Conservation (phyloP, 768 basidiomycete species). For the Mycena vulgaris region DNA sequence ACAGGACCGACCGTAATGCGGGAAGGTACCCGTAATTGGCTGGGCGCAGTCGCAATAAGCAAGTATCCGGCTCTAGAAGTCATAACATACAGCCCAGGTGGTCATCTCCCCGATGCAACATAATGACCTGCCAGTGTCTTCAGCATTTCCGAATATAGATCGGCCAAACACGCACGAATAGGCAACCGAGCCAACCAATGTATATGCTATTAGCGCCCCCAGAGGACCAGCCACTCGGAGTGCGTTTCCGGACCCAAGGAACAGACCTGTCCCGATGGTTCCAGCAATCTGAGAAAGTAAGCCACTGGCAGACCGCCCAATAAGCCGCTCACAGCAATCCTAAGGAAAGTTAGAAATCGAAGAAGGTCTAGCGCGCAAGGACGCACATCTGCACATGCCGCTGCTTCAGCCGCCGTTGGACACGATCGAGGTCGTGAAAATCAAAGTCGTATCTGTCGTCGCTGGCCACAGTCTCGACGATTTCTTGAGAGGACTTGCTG, state of each 20-base stretch:
- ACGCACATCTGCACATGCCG: constrained; percentile 85
- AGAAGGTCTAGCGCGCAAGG: neutral
- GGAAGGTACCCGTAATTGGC: constrained; percentile 85
- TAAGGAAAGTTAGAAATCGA: constrained; percentile 38
- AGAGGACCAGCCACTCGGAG: constrained; percentile 74
- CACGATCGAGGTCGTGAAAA: constrained; percentile 75
- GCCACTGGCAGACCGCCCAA: neutral
- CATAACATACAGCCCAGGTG: constrained; percentile 64
- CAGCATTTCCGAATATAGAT: neutral
- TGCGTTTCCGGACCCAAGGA: constrained; percentile 79
- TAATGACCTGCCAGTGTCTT: constrained; percentile 58
- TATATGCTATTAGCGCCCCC: constrained; percentile 77
- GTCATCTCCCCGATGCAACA: constrained; percentile 86
- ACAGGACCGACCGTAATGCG: constrained; percentile 70
- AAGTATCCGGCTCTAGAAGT: neutral
- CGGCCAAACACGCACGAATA: constrained; percentile 63
- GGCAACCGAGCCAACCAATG: constrained; percentile 74
- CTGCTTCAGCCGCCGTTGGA: constrained; percentile 82
- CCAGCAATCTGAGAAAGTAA: constrained; percentile 69
- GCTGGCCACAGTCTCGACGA: constrained; percentile 34
- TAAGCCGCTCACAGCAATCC: constrained; percentile 72
- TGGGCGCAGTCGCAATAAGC: neutral
- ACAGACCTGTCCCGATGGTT: constrained; percentile 82
- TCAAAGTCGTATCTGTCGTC: constrained; percentile 64
- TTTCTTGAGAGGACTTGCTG: constrained; percentile 40